Percentiles rank a stretch among this genome's conserved stretches.
Evolutionary conservation across 2,329 filamentous ascomycete genomes (phyloP).

Genomic region (Penicillium sp.): DNA sequence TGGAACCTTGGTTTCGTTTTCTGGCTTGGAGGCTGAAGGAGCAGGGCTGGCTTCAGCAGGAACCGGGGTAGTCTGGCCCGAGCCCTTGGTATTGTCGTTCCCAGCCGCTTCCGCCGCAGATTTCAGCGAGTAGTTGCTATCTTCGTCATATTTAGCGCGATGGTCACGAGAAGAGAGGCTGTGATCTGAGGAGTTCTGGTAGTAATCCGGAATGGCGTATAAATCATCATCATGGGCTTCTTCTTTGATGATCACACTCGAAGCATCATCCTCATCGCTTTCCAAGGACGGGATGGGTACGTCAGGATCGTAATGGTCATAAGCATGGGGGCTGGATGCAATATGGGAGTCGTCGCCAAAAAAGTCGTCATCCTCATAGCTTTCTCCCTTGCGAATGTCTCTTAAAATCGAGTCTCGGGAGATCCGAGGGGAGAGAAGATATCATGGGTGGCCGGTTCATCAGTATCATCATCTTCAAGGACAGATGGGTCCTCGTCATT

Average conservation of each 20-base stretch:
- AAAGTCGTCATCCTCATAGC: conserved; percentile 55
- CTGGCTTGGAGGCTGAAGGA: neutral
- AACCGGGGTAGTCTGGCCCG: conserved; percentile 35
- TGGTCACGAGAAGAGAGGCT: conserved; percentile 29
- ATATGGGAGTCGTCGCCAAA: conserved; percentile 64
- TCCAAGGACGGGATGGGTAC: conserved; percentile 87
- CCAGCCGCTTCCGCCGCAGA: conserved; percentile 30
- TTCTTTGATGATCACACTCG: conserved; percentile 67
- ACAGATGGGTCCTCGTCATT: neutral
- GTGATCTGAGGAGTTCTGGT: conserved; percentile 51
- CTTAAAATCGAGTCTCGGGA: conserved; percentile 92
- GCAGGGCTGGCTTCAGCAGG: conserved; percentile 11
- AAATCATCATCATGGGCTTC: conserved; percentile 61
- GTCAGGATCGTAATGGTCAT: conserved; percentile 74
- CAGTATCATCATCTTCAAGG: conserved; percentile 12
- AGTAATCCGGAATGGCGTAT: conserved; percentile 68
- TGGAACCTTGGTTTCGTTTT: neutral
- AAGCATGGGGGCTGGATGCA: conserved; percentile 60
- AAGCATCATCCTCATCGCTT: conserved; percentile 55
- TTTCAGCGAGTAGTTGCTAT: conserved; percentile 56
- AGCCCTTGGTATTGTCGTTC: conserved; percentile 31
- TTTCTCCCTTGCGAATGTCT: conserved; percentile 72
- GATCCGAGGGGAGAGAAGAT: conserved; percentile 70
- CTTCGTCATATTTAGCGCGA: conserved; percentile 53
- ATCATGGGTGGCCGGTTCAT: conserved; percentile 58